Evolutionary conservation across 805 yeast species (phyloP).

Genomic region (Candida manassasensis): DNA sequence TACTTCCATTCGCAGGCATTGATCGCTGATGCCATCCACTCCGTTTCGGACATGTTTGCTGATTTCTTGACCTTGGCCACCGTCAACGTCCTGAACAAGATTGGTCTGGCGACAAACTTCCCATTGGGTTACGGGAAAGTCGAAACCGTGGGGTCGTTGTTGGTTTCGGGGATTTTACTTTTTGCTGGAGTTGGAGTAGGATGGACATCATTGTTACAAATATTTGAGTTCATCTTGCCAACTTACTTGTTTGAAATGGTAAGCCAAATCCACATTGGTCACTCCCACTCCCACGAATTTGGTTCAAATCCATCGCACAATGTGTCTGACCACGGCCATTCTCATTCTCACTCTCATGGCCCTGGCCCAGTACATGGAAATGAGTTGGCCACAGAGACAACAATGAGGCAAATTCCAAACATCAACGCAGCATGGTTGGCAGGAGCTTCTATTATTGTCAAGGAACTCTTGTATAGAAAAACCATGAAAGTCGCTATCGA

Average conservation of each 20-base stretch:
- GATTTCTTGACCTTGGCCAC: constrained; percentile 88
- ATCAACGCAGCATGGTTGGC: constrained; percentile 97
- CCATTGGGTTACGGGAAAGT: constrained; percentile 92
- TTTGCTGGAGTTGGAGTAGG: constrained; percentile 91
- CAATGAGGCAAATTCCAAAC: constrained; percentile 35
- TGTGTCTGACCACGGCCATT: constrained; percentile 8
- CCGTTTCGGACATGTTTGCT: constrained; percentile 83
- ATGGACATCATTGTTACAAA: constrained; percentile 69
- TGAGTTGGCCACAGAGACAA: constrained; percentile 8
- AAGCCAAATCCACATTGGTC: constrained; percentile 44
- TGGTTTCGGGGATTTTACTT: constrained; percentile 77
- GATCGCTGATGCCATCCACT: constrained; percentile 92
- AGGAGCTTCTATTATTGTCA: constrained; percentile 76
- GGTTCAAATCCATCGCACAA: constrained; percentile 12
- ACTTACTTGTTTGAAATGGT: constrained; percentile 52
- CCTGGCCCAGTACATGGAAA: constrained; percentile 14
- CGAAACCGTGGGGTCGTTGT: constrained; percentile 86
- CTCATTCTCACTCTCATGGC: constrained; percentile 24
- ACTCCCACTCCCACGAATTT: constrained; percentile 48
- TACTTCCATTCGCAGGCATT: constrained; percentile 93
- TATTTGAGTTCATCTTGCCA: constrained; percentile 66
- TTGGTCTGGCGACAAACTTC: constrained; percentile 53
- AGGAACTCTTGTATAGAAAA: constrained; percentile 82
- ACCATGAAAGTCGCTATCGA: constrained; percentile 76
- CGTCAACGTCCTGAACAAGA: constrained; percentile 65